Percentiles rank a stretch among this genome's conserved stretches.
Conservation (phyloP, 495 filamentous ascomycete genomes). For the Tetracladium setigerum region DNA sequence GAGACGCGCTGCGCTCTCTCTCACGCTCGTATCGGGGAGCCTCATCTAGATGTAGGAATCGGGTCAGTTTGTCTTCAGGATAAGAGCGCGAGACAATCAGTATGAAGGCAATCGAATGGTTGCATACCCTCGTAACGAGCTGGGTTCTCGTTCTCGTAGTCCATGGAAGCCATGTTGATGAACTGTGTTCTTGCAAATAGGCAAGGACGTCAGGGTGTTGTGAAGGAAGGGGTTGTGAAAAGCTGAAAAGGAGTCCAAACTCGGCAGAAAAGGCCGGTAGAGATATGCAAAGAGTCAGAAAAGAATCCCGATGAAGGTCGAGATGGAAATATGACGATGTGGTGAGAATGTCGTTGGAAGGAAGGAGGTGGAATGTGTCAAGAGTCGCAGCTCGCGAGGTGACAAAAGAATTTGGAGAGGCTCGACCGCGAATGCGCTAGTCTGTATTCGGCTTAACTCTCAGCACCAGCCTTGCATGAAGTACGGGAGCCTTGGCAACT, state of each 20-base stretch:
- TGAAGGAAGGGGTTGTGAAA: constrained; percentile 30
- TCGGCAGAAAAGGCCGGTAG: constrained; percentile 11
- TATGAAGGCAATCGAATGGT: background rate
- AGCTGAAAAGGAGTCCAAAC: constrained; percentile 4
- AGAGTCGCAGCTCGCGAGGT: background rate
- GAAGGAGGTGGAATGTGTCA: background rate
- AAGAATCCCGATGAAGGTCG: constrained; percentile 15
- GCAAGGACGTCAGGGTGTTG: constrained; percentile 2
- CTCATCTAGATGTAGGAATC: constrained; percentile 50
- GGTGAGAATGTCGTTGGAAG: background rate
- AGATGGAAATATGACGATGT: constrained; percentile 17
- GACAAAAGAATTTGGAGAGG: background rate
- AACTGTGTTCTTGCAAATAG: constrained; percentile 8
- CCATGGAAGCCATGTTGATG: constrained; percentile 53
- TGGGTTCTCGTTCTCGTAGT: constrained; percentile 77
- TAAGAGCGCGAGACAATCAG: background rate
- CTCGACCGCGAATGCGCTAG: no score
- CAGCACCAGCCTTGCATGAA: no score
- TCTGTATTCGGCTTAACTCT: no score
- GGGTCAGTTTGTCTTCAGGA: constrained; percentile 21
- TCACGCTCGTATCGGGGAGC: constrained; percentile 66
- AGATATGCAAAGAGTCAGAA: constrained; percentile 4
- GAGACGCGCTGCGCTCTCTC: constrained; percentile 88
- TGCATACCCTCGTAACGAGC: constrained; percentile 73
- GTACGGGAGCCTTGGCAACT: no score